These are phyloP conservation scores for Aspergillus carlsbadensis DNA, from an alignment of 495 filamentous ascomycete genomes.

Conservation along the genomic window DNA sequence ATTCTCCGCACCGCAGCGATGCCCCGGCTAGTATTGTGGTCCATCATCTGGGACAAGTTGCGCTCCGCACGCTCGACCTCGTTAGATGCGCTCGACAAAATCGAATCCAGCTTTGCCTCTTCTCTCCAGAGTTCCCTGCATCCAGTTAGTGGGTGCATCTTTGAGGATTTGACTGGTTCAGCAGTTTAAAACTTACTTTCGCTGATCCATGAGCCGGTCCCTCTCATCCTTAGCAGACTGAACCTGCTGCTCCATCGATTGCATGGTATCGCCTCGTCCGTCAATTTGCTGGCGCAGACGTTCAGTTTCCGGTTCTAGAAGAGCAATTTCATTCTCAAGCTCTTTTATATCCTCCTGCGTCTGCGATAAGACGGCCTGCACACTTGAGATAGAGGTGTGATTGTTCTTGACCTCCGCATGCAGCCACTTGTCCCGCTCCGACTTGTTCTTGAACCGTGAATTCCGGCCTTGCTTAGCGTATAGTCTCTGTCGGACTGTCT, in stretches of 20 bases:
- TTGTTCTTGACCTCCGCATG: conserved; percentile 79
- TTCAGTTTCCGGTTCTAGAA: conserved; percentile 70
- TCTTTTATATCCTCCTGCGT: conserved; percentile 81
- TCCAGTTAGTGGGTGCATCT: conserved; percentile 11
- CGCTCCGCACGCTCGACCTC: conserved; percentile 77
- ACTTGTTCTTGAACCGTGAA: conserved; percentile 81
- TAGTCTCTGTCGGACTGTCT: conserved; percentile 72
- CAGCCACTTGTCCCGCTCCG: conserved; percentile 82
- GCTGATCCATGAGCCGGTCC: conserved; percentile 78
- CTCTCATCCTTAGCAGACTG: conserved; percentile 76
- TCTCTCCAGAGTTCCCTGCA: conserved; percentile 76
- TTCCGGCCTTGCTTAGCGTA: conserved; percentile 95
- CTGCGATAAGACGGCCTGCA: conserved; percentile 78
- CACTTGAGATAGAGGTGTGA: conserved; percentile 68
- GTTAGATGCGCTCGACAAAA: conserved; percentile 67
- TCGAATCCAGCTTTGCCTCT: conserved; percentile 78
- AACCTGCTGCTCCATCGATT: conserved; percentile 67
- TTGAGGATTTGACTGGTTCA: neutral
- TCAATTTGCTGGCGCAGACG: conserved; percentile 72
- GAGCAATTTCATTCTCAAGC: conserved; percentile 66
- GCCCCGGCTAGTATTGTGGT: conserved; percentile 78
- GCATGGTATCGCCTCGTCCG: conserved; percentile 70
- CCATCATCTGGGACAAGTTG: conserved; percentile 80
- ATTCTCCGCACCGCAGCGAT: conserved; percentile 78
- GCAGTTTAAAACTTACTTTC: conserved; percentile 57